A percentile compares a stretch with the other conserved stretches of the same genome.
Evolutionary conservation across 208 protist genomes (phyloP).

Genomic region (Phytomonas francai): DNA sequence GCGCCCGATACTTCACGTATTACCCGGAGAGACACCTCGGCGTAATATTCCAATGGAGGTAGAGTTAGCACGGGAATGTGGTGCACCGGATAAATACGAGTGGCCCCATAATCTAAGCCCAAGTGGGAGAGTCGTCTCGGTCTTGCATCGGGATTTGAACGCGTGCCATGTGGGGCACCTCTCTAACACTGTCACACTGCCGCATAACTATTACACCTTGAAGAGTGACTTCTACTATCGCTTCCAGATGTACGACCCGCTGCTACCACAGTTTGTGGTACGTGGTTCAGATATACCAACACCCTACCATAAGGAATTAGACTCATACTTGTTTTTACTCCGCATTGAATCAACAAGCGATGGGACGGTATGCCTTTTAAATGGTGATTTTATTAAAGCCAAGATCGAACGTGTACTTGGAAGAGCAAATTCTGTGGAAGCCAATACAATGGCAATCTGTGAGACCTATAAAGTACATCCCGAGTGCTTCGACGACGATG

Average conservation of each 20-base stretch:
- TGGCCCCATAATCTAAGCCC: conserved; percentile 21
- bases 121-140: conserved; percentile 30
- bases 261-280: conserved; percentile 52
- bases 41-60: conserved; percentile 16
- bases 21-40: conserved; percentile 8
- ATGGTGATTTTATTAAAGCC: conserved; percentile 21
- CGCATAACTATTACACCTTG: conserved; percentile 20
- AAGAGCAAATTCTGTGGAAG: conserved; percentile 24
- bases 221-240: conserved; percentile 44
- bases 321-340: conserved; percentile 36
- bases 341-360: background rate
- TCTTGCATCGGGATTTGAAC: conserved; percentile 34
- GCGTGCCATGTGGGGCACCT: conserved; percentile 34
- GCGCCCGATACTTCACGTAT: conserved; percentile 26
- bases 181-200: conserved; percentile 20
- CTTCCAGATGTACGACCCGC: conserved; percentile 51
- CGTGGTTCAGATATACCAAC: conserved; percentile 48
- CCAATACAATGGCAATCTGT: conserved; percentile 47
- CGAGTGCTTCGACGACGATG: conserved; percentile 56
- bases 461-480: conserved; percentile 23
- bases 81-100: conserved; percentile 19
- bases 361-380: conserved; percentile 5
- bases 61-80: conserved; percentile 20
- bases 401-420: conserved; percentile 28
- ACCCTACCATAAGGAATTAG: conserved; percentile 24